Evolutionary conservation across 495 filamentous ascomycete species (phyloP).

Genomic region (Pyronema domesticum): DNA sequence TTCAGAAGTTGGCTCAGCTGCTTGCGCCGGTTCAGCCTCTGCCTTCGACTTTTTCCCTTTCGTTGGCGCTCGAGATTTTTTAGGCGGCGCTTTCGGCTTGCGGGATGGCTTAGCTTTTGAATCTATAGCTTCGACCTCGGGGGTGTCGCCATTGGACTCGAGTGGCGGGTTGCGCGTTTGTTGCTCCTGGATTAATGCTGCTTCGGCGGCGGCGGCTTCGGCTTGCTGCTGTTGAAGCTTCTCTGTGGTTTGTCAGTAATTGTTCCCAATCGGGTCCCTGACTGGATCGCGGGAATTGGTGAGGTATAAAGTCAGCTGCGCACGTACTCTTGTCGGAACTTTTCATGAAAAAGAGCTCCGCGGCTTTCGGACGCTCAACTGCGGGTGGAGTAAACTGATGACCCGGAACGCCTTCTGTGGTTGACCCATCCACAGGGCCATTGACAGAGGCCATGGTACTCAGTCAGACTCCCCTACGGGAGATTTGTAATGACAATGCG

Average conservation of each 20-base stretch:
- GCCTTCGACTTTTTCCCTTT: not conserved
- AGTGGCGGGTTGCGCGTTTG: not conserved
- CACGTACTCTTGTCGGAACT: conserved; percentile 6
- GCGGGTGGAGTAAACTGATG: not conserved
- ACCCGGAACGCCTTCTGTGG: not conserved
- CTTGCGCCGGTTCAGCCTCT: not conserved
- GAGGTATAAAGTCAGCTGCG: not conserved
- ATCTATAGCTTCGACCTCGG: not conserved
- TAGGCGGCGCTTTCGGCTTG: not conserved
- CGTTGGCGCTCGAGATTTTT: not conserved
- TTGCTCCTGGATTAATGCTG: not conserved
- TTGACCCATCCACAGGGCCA: not conserved
- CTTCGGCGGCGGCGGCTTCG: not conserved
- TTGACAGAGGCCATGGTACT: not conserved
- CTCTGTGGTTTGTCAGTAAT: not conserved
- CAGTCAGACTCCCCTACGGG: too few species aligned
- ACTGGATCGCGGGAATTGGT: not conserved
- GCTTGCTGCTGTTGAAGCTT: not conserved
- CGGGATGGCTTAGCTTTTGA: not conserved
- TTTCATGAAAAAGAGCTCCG: conserved; percentile 3
- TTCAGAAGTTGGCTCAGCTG: not conserved
- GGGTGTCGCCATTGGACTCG: not conserved
- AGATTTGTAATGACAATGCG: too few species aligned
- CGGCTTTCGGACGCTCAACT: not conserved
- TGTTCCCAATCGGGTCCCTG: not conserved